Evolutionary conservation across 805 yeast genomes (phyloP), one percentile per base, ranked within the genome.

Genomic region (Candida taoyuanica): DNA sequence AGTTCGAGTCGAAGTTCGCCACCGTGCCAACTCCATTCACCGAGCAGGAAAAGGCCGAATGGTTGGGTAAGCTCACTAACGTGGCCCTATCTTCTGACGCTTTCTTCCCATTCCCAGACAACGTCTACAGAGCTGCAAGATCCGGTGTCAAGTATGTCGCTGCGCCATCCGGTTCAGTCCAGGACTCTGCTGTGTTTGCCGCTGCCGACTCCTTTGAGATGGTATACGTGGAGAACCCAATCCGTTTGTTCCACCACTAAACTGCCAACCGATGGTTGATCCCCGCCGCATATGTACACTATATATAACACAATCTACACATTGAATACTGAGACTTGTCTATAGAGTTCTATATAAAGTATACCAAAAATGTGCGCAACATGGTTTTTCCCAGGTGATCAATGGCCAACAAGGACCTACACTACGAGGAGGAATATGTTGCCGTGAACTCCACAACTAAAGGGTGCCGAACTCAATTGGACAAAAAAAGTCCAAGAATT

Each of bases 381-480:
- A 91, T 89, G 98, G 98, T 89, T 89, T 85, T 85, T 88, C 98
- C 91, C 96, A 85, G 86, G 79, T 93, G 95, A 82, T 81, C 78
- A 91, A 73, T 57, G 78, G 94, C 79, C 93, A n/a, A n/a, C 68
- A 71, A 71, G 84, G 78, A 82, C 85, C 77, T 84, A 73, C 95
- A 94, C 82, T 89, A 91, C 78, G 96, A 87, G 74, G 84, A 91
- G 98, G 98, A 91, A 91, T 91, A 91, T 91, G 95, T 91, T 78
- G 96, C 95, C 71, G 67, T 81, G 74, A n/a, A 32, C 29, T 29
- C 34, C 39, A 36, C 33, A n/a, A n/a, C n/a, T n/a, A n/a, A n/a
- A n/a, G 36, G 32, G 66, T 74, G 82, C 34, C 55, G 50, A 53
- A 48, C 56, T 48, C 60, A 41, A 49, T 52, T 42, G 46, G 28